Conservation (phyloP, 192 early-diverging fungal genomes). For the Phycomyces nitens region DNA sequence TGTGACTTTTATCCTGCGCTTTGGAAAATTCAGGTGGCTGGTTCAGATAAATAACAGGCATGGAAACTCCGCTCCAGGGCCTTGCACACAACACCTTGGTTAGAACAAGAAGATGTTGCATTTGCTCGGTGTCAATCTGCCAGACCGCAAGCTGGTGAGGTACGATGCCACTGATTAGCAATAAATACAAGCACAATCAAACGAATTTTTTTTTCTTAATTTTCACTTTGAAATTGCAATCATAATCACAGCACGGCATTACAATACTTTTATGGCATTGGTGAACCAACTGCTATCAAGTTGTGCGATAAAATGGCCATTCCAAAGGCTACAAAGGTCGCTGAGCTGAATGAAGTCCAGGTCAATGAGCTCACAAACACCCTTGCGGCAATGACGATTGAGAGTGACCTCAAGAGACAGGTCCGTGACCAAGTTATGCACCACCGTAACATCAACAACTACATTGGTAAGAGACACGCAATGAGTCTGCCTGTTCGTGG, state of each 20-base stretch:
- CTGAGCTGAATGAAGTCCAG: constrained; percentile 84
- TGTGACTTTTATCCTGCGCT: constrained; percentile 13
- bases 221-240: too few relatives aligned
- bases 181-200: constrained; percentile 28
- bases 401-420: constrained; percentile 71
- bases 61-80: not conserved
- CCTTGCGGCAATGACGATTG: constrained; percentile 86
- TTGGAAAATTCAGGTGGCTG: not conserved
- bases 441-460: constrained; percentile 68
- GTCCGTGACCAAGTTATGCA: constrained; percentile 69
- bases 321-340: constrained; percentile 81
- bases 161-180: constrained; percentile 7
- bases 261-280: constrained; percentile 90
- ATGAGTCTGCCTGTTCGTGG: constrained; percentile 87
- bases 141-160: constrained; percentile 80
- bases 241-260: constrained; percentile 57
- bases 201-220: too few relatives aligned
- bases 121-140: constrained; percentile 91
- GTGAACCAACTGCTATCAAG: constrained; percentile 63
- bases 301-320: constrained; percentile 82
- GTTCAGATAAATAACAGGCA: too few relatives aligned
- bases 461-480: constrained; percentile 80
- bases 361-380: constrained; percentile 81
- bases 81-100: not conserved
- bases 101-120: constrained; percentile 63